These are phyloP conservation scores for Candida chilensis DNA, from an alignment of 805 yeast species.

Conservation along the genomic window DNA sequence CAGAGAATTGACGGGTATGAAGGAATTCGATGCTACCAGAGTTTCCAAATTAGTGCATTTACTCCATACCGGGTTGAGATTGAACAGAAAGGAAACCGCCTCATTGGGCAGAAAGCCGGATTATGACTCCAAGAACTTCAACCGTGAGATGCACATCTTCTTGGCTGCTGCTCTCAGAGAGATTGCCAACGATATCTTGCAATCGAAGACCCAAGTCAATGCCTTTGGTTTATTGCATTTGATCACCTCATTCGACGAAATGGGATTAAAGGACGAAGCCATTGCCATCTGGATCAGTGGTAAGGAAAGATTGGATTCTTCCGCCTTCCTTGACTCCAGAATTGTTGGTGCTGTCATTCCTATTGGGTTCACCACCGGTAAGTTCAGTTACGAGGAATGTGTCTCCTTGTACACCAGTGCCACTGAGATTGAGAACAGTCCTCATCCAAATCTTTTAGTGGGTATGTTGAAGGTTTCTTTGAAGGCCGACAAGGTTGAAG, in stretches of 20 bases:
- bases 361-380: slow-evolving; percentile 50
- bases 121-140: slow-evolving; percentile 49
- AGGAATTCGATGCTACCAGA: slow-evolving; percentile 36
- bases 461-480: slow-evolving; percentile 73
- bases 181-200: slow-evolving; percentile 40
- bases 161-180: slow-evolving; percentile 41
- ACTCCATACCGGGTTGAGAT: slow-evolving; percentile 46
- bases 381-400: slow-evolving; percentile 52
- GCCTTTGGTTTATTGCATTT: slow-evolving; percentile 50
- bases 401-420: slow-evolving; percentile 42
- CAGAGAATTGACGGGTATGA: slow-evolving; percentile 33
- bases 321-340: slow-evolving; percentile 48
- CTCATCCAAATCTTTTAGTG: slow-evolving; percentile 42
- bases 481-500: slow-evolving; percentile 50
- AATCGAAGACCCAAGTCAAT: slow-evolving; percentile 30
- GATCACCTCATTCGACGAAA: slow-evolving; percentile 51
- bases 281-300: slow-evolving; percentile 65
- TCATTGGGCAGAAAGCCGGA: slow-evolving; percentile 51
- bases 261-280: slow-evolving; percentile 53
- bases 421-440: slow-evolving; percentile 16
- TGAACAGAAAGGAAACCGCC: slow-evolving; percentile 44
- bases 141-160: slow-evolving; percentile 40
- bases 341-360: slow-evolving; percentile 66
- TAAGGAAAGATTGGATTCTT: slow-evolving; percentile 28
- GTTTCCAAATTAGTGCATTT: slow-evolving; percentile 41